Evolutionary conservation across 2,329 filamentous ascomycete genomes (phyloP), one percentile per base, ranked within the genome.

Genomic region (Cylindrodendrum hubeiense): DNA sequence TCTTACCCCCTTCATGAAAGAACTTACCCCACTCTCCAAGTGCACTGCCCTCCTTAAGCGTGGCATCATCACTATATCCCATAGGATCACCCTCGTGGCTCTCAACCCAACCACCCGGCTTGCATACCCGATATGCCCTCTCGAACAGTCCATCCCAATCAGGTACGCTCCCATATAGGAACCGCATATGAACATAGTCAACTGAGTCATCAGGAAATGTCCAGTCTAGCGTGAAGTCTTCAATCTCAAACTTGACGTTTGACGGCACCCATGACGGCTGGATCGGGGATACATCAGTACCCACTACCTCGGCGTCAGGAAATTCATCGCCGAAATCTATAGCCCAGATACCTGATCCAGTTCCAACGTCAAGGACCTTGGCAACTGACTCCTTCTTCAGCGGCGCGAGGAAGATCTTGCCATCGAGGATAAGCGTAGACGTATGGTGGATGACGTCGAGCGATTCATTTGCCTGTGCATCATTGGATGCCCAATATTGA

Each of bases 101-200:
- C 63, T 81, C 76, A n/a, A 81, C 51, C 69, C 76, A 81, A 8
- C 85, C 89, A 10, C 89, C 89, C 0, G 89, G 87, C 67, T 84
- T 85, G 19, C 88, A 79, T 44, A 86, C 83, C 60, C 81, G 80
- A 72, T 79, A 87, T 2, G 84, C 78, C 61, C 86, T 83, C 44
- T 78, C 75, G 61, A 90, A 83, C 5, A 90, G 74, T 12, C 82
- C 79, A 37, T 82, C 81, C 77, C 88, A 90, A 68, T 89, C 87
- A 3, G 80, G 77, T 60, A 90, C 84, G 60, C 84, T 84, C 24
- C 89, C 89, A 4, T 84, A 79, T 67, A 91, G 79, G 70, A 86
- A 81, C 30, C 86, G 84, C 8, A 86, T 85, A 73, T 91, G 90
- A 57, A 91, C 85, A 68, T 85, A 87, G 76, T 91, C 88, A 71